Evolutionary conservation across 2,329 filamentous ascomycete species (phyloP).

Genomic region (Dactylella cylindrospora): DNA sequence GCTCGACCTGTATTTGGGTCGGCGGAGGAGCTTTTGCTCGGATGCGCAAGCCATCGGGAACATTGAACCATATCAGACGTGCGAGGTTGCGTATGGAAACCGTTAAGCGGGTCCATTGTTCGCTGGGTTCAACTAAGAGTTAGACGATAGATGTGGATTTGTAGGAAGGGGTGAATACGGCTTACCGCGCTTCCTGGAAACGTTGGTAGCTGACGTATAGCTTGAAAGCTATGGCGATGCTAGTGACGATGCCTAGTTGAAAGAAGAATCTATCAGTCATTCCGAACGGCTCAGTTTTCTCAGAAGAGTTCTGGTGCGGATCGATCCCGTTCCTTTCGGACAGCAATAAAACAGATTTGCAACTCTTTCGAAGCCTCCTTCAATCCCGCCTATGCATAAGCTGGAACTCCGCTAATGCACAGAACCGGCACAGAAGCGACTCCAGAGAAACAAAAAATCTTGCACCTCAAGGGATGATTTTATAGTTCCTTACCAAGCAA

Average conservation of each 20-base stretch:
- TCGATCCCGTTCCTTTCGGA: neutral
- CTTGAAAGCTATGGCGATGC: constrained; percentile 38
- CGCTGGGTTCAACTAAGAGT: neutral
- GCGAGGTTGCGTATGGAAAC: constrained; percentile 21
- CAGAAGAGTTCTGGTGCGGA: too few species aligned
- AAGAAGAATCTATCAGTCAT: constrained; percentile 4
- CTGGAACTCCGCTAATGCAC: too few species aligned
- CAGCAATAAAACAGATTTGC: constrained; percentile 7
- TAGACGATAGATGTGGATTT: too few species aligned
- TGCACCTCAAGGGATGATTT: too few species aligned
- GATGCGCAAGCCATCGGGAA: constrained; percentile 31
- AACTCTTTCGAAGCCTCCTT: too few species aligned
- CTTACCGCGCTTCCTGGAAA: constrained; percentile 37
- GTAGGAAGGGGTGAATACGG: neutral
- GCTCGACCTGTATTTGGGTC: constrained; percentile 38
- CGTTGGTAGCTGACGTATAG: constrained; percentile 36
- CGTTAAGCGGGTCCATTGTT: constrained; percentile 33
- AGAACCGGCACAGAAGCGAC: too few species aligned
- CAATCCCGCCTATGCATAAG: too few species aligned
- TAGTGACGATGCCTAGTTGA: constrained; percentile 26
- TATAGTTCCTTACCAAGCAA: constrained; percentile 19
- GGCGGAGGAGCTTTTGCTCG: constrained; percentile 18
- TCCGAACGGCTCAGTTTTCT: neutral
- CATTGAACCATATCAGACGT: constrained; percentile 37
- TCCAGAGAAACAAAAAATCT: too few species aligned